Base-by-base conservation (phyloP, 257 asterid species). In the Schizonepeta tenuifolia region DNA sequence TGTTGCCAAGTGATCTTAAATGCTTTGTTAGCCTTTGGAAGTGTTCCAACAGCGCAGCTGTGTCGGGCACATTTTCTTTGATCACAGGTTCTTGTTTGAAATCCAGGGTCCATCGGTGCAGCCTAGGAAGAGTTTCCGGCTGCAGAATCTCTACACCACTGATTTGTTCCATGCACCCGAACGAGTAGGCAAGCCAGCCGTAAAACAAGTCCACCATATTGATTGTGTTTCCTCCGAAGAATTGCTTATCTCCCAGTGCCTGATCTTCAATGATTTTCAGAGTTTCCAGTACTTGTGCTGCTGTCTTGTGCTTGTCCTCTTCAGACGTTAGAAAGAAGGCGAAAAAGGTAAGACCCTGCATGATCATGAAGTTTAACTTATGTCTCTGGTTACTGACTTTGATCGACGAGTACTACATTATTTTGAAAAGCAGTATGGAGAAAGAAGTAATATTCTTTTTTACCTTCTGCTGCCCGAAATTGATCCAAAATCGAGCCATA, bases 241-340 rank as follows among this genome's bases (percentile, higher is more conserved):
- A 85, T 58, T 77, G 80, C 71, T 85, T 77, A 7, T 56, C 87
- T 15, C 81, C 89, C 28, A 85, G 78, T 6, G 81, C 84, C 61
- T 57, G 72, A 22, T 85, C 89, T 71, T 82, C 78, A 33, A 82
- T 64, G 53, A 44, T 76, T 38, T 61, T 76, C 20, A 80, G 70
- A 58, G 72, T 50, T 54, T 82, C 83, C 35, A 60, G 35, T 14
- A 65, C 77, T 58, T 69, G 40, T 60, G 44, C n/a, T 63, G 73
- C 68, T 5, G 79, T 40, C 59, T 63, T 58, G 9, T 77, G 79
- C 35, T 22, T 77, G n/a, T 77, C 69, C 79, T 80, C 85, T 50
- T 69, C 74, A 0, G 83, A 31, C 9, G 80, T 65, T 17, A 43
- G 70, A 22, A 75, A 78, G 74, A 83, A 77, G 8, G 67, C 71